phyloP scores from a whole-genome alignment of 345 rosid genomes.

The Salix udensis region DNA sequence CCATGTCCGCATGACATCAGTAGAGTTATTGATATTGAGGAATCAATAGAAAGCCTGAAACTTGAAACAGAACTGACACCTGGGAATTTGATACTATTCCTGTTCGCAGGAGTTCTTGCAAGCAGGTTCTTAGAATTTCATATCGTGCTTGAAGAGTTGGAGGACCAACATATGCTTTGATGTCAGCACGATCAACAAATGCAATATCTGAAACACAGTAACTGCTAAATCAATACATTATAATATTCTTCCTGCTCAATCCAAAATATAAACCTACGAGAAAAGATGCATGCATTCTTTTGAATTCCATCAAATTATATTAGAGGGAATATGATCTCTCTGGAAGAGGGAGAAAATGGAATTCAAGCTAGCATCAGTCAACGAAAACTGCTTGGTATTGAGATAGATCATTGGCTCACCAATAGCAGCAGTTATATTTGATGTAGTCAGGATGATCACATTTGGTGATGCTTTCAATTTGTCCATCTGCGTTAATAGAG shows the following conservation, averaged over 20 bases:
- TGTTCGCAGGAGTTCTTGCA: constrained; percentile 69
- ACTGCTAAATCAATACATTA: not conserved
- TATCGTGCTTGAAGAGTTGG: constrained; percentile 93
- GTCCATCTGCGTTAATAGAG: constrained; percentile 96
- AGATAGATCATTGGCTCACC: constrained; percentile 48
- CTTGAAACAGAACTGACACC: constrained; percentile 32
- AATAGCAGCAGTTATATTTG: constrained; percentile 96
- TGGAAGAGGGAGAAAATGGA: not conserved
- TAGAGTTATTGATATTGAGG: not conserved
- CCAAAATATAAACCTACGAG: not conserved
- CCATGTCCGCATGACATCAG: not conserved
- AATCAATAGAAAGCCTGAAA: not conserved
- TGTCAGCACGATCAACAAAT: constrained; percentile 92
- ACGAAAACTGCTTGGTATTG: not conserved
- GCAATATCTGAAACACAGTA: constrained; percentile 67
- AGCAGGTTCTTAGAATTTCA: constrained; percentile 79
- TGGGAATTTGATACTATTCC: constrained; percentile 62
- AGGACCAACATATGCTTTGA: constrained; percentile 96
- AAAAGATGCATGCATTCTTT: not conserved
- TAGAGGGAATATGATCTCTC: not conserved
- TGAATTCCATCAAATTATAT: not conserved
- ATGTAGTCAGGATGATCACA: constrained; percentile 86
- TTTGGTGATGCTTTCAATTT: constrained; percentile 86
- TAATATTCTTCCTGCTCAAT: not conserved
- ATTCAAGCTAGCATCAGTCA: constrained; percentile 4